phyloP scores from a whole-genome alignment of 2,329 filamentous ascomycete genomes.

The Allantophomopsis lycopodina region DNA sequence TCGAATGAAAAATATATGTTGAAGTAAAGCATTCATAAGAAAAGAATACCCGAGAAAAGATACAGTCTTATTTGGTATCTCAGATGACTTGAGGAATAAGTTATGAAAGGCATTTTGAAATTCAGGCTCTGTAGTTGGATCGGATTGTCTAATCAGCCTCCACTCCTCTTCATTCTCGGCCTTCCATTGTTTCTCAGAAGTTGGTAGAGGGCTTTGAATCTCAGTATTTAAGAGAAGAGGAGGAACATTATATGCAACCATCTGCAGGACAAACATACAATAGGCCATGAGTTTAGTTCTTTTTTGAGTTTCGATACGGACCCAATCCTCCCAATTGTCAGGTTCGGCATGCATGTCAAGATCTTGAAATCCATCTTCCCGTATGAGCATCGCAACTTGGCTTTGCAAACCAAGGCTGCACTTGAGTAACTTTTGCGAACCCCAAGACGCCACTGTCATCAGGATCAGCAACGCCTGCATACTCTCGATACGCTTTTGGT shows the following conservation, averaged over 20 bases:
- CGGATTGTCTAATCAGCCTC: conserved; percentile 40
- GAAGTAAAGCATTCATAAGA: conserved; percentile 57
- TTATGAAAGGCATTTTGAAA: conserved; percentile 42
- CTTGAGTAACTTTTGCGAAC: conserved; percentile 43
- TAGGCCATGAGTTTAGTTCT: conserved; percentile 47
- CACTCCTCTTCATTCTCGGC: conserved; percentile 44
- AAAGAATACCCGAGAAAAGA: conserved; percentile 56
- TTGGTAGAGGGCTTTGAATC: conserved; percentile 38
- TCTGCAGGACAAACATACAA: conserved; percentile 49
- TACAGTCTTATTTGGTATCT: conserved; percentile 23
- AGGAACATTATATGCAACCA: conserved; percentile 46
- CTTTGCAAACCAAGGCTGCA: conserved; percentile 47
- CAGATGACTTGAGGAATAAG: conserved; percentile 31
- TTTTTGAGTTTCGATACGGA: conserved; percentile 39
- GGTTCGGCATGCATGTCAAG: conserved; percentile 30
- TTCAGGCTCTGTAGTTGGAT: conserved; percentile 33
- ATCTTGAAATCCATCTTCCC: conserved; percentile 37
- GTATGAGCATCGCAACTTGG: conserved; percentile 39
- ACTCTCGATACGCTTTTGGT: conserved; percentile 33
- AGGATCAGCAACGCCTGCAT: conserved; percentile 49
- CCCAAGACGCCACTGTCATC: conserved; percentile 47
- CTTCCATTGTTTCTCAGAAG: conserved; percentile 40
- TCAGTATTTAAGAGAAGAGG: conserved; percentile 44
- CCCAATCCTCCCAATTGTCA: conserved; percentile 45
- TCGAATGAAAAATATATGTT: conserved; percentile 58